Conservation (phyloP, 257 asterid species). For the Salvia miltiorrhiza region DNA sequence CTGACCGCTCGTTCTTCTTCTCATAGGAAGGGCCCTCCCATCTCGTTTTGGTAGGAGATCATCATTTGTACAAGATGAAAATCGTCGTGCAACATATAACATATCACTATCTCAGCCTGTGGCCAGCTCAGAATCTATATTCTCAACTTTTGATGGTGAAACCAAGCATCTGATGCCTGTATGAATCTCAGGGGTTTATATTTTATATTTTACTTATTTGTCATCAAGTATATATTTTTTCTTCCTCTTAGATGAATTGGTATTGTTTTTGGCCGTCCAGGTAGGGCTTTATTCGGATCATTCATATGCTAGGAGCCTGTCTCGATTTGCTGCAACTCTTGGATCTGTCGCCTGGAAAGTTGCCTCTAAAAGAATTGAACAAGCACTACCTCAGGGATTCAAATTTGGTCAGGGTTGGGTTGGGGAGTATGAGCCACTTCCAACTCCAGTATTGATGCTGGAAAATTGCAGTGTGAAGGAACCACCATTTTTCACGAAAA, state of each 20-base stretch:
- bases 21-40: conserved; percentile 54
- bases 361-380: conserved; percentile 87
- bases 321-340: conserved; percentile 87
- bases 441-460: conserved; percentile 69
- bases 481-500: conserved; percentile 55
- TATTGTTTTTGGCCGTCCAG: conserved; percentile 36
- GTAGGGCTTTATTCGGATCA: conserved; percentile 92
- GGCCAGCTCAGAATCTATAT: conserved; percentile 51
- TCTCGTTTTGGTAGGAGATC: conserved; percentile 62
- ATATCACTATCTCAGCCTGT: conserved; percentile 43
- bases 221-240: background rate
- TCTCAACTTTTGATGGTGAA: conserved; percentile 88
- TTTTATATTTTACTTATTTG: conserved; percentile 1
- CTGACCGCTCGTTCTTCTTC: conserved; percentile 16
- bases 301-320: conserved; percentile 88
- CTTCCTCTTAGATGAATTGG: background rate
- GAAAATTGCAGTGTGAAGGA: conserved; percentile 58
- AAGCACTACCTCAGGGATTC: conserved; percentile 75
- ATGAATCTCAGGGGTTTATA: conserved; percentile 26
- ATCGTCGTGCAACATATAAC: conserved; percentile 74
- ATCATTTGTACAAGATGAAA: conserved; percentile 52
- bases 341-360: conserved; percentile 90
- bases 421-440: conserved; percentile 93
- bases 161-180: conserved; percentile 90
- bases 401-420: conserved; percentile 98